Evolutionary conservation across 345 rosid genomes (phyloP).

Genomic region (Diplotaxis tenuifolia): DNA sequence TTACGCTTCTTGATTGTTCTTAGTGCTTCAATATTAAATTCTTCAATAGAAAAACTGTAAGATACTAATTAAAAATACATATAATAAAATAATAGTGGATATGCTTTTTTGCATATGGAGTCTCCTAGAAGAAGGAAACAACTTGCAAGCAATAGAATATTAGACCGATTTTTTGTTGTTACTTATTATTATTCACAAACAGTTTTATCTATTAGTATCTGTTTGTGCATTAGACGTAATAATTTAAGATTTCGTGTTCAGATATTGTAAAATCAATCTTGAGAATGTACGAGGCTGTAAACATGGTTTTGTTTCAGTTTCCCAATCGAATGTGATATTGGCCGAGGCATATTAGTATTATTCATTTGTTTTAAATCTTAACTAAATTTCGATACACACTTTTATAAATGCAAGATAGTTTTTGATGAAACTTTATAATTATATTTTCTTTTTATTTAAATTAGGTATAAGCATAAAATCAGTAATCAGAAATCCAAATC

Average conservation of each 20-base stretch:
- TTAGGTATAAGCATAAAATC: no score
- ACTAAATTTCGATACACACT: no score
- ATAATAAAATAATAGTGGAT: conserved; percentile 25
- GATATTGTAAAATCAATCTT: not conserved
- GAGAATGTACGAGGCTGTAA: conserved; percentile 5
- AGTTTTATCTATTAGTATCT: conserved; percentile 8
- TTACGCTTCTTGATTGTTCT: conserved; percentile 40
- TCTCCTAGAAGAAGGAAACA: conserved; percentile 28
- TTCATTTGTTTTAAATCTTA: not conserved
- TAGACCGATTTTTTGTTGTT: conserved; percentile 13
- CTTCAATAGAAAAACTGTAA: conserved; percentile 14
- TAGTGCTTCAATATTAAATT: conserved; percentile 35
- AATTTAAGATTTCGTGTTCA: not conserved
- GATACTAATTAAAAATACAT: conserved; percentile 8
- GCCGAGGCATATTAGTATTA: not conserved
- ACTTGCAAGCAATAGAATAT: conserved; percentile 36
- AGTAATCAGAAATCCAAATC: no score
- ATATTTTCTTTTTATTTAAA: no score
- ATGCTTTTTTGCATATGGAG: conserved; percentile 38
- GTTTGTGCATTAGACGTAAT: not conserved
- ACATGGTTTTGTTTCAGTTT: not conserved
- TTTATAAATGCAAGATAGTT: no score
- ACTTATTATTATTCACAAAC: not conserved
- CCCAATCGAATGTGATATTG: not conserved
- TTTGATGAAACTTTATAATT: no score